Percentiles rank a stretch among this genome's conserved stretches.
These are phyloP conservation scores for Thielaviopsis ethacetica DNA, from an alignment of 2,329 filamentous ascomycete genomes.

Conservation along the genomic window DNA sequence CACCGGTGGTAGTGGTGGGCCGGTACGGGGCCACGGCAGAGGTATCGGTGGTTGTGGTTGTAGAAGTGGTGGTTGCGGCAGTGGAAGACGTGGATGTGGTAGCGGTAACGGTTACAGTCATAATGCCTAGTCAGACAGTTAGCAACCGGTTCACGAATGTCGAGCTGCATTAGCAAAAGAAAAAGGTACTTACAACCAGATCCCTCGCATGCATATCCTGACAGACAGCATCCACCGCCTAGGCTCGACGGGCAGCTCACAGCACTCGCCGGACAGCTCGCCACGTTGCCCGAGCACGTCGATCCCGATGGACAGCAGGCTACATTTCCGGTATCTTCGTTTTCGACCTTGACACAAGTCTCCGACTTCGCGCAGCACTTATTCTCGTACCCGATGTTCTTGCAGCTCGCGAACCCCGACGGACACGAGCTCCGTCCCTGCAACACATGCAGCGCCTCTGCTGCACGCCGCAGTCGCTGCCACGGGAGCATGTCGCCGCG, in stretches of 20 bases:
- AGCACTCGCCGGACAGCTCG: conserved; percentile 43
- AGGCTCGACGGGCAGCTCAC: conserved; percentile 46
- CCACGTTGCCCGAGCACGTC: conserved; percentile 46
- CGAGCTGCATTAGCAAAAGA: background rate
- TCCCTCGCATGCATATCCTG: conserved; percentile 52
- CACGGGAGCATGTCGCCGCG: conserved; percentile 11
- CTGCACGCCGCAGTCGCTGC: conserved; percentile 24
- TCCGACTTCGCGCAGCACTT: conserved; percentile 56
- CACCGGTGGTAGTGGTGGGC: conserved; percentile 24
- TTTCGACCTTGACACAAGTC: conserved; percentile 46
- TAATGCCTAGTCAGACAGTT: conserved; percentile 3
- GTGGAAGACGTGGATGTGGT: conserved; percentile 20
- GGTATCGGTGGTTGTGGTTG: conserved; percentile 23
- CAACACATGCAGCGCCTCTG: conserved; percentile 30
- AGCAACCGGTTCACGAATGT: background rate
- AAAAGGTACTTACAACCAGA: conserved; percentile 44
- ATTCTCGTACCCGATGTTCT: conserved; percentile 45
- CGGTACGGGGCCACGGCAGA: conserved; percentile 13
- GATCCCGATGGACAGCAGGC: conserved; percentile 58
- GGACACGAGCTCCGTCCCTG: conserved; percentile 52
- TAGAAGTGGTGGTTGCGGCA: conserved; percentile 12
- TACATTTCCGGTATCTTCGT: conserved; percentile 48
- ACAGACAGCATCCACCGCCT: conserved; percentile 62
- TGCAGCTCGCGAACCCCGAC: conserved; percentile 46
- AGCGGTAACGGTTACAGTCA: conserved; percentile 11